Conservation (phyloP, 169 alveolate species). For the Besnoitia besnoiti region DNA sequence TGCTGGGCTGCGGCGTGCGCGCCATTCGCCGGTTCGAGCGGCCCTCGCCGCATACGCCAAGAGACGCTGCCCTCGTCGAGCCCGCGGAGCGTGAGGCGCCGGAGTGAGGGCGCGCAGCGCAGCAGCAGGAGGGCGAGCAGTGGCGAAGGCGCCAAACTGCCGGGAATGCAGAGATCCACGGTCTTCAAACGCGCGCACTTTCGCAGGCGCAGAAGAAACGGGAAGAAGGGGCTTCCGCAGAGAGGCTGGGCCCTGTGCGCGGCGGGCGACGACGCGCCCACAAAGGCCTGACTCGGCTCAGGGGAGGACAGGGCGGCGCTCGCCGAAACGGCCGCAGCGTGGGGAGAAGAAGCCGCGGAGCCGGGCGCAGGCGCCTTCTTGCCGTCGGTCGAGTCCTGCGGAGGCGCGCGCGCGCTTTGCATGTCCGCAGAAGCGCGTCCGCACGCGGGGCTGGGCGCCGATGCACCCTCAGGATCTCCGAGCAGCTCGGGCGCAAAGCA, state of each 20-base stretch:
- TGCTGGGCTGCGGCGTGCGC: background rate
- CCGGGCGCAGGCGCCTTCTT: too few species aligned
- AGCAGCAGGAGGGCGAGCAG: background rate
- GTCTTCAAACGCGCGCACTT: background rate
- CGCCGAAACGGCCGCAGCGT: background rate
- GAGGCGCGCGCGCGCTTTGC: too few species aligned
- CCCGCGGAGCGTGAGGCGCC: background rate
- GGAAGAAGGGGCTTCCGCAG: background rate
- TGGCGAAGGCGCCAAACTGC: background rate
- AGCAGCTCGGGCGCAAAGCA: background rate
- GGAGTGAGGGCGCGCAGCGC: background rate
- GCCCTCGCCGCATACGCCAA: background rate
- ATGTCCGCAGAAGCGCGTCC: too few species aligned
- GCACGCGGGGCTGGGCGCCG: too few species aligned
- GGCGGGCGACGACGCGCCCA: background rate
- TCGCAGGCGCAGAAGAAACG: background rate
- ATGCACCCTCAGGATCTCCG: too few species aligned
- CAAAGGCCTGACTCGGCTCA: background rate
- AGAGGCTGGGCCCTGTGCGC: background rate
- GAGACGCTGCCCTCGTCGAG: conserved; percentile 30
- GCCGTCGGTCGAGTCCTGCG: too few species aligned
- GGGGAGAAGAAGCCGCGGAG: background rate
- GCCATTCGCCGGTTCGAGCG: too few species aligned
- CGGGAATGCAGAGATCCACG: background rate
- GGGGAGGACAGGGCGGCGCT: background rate